Conservation (phyloP, 306 rosid genomes). For the Begonia peltatifolia region DNA sequence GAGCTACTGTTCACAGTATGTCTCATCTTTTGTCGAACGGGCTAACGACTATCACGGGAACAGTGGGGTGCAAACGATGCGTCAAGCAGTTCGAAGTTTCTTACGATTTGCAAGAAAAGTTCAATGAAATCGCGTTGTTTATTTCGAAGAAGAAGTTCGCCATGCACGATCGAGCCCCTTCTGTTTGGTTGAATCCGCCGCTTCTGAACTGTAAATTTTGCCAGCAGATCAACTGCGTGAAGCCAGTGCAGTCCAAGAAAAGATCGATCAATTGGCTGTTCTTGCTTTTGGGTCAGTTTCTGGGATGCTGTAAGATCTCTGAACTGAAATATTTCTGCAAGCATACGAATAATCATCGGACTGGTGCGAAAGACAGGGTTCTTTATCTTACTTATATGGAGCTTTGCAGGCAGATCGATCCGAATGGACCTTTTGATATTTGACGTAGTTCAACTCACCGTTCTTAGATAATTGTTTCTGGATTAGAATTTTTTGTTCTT, state of each 20-base stretch:
- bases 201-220: constrained; percentile 8
- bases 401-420: constrained; percentile 13
- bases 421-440: background rate
- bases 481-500: too few species aligned
- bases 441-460: background rate
- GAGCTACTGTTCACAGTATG: constrained; percentile 4
- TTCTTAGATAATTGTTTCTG: too few species aligned
- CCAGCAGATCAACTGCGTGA: constrained; percentile 5
- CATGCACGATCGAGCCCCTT: constrained; percentile 14
- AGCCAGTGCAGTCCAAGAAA: constrained; percentile 6
- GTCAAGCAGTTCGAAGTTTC: too few species aligned
- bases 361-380: constrained; percentile 18
- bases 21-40: background rate
- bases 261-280: constrained; percentile 17
- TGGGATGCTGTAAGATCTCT: constrained; percentile 10
- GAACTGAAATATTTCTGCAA: constrained; percentile 9
- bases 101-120: background rate
- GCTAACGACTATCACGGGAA: constrained; percentile 3
- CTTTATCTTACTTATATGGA: constrained; percentile 10
- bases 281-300: constrained; percentile 12
- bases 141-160: background rate
- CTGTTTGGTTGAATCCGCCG: constrained; percentile 7
- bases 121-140: constrained; percentile 3
- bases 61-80: too few species aligned
- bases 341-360: constrained; percentile 16